These are phyloP conservation scores for Cryphonectria radicalis DNA, from an alignment of 2,329 filamentous ascomycete species.

Conservation along the genomic window DNA sequence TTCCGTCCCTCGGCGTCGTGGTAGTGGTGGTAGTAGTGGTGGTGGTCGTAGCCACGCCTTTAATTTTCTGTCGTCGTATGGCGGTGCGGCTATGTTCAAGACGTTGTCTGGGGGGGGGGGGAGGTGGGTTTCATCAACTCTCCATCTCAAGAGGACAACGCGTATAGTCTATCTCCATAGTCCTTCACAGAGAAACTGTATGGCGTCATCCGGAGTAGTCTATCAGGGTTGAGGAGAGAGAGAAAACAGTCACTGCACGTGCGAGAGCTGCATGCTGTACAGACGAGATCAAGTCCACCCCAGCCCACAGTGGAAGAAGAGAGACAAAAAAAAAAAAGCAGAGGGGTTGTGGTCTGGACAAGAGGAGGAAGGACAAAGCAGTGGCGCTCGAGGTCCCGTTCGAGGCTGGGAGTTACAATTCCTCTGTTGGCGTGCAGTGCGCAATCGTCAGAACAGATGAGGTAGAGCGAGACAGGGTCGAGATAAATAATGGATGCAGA, in stretches of 20 bases:
- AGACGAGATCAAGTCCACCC: background rate
- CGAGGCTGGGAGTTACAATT: slow-evolving; percentile 10
- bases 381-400: background rate
- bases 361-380: background rate
- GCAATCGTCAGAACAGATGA: slow-evolving; percentile 15
- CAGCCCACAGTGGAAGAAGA: background rate
- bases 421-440: slow-evolving; percentile 18
- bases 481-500: slow-evolving; percentile 27
- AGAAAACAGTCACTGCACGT: slow-evolving; percentile 12
- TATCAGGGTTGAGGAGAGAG: background rate
- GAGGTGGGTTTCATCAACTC: background rate
- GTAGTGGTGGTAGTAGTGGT: background rate
- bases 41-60: slow-evolving; percentile 5
- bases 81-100: background rate
- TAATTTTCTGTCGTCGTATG: background rate
- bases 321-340: background rate
- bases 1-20: slow-evolving; percentile 2
- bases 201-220: background rate
- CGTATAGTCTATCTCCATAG: slow-evolving; percentile 18
- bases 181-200: slow-evolving; percentile 17
- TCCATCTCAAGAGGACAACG: slow-evolving; percentile 9
- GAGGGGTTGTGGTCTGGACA: background rate
- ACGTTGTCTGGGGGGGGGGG: background rate
- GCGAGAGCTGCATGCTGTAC: slow-evolving; percentile 19
- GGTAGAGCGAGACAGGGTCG: slow-evolving; percentile 22